These are phyloP conservation scores for Calonectria leucothoes DNA, from an alignment of 2,329 filamentous ascomycete genomes.

Conservation along the genomic window DNA sequence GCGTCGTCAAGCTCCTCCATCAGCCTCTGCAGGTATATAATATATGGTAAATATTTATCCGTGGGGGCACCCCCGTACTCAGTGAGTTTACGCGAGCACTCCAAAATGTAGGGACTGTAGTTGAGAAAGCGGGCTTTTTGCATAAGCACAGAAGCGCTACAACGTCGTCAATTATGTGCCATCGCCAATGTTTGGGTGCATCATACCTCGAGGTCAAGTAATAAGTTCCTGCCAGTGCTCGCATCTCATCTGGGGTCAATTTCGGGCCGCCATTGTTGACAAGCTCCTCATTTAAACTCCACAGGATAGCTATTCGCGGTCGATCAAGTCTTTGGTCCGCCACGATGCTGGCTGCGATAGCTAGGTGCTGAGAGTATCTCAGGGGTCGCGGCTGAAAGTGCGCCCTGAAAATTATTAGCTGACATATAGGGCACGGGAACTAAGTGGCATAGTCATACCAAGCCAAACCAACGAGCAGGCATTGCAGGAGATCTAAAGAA, in stretches of 20 bases:
- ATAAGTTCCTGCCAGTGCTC: constrained; percentile 46
- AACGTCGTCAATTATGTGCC: neutral
- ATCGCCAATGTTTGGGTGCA: neutral
- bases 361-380: constrained; percentile 44
- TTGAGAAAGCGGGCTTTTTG: constrained; percentile 46
- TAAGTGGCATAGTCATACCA: constrained; percentile 36
- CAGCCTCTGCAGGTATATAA: constrained; percentile 45
- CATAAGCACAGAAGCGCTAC: constrained; percentile 41
- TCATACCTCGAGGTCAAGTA: constrained; percentile 47
- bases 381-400: constrained; percentile 45
- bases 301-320: constrained; percentile 41
- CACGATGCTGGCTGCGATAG: constrained; percentile 46
- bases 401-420: constrained; percentile 41
- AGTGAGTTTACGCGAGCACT: constrained; percentile 38
- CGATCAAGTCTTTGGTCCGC: constrained; percentile 46
- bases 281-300: constrained; percentile 40
- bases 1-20: constrained; percentile 46
- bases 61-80: constrained; percentile 23
- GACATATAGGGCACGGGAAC: neutral
- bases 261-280: constrained; percentile 26
- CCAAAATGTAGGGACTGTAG: constrained; percentile 42
- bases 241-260: constrained; percentile 42
- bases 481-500: constrained; percentile 45
- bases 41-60: constrained; percentile 44
- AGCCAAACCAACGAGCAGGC: constrained; percentile 44